Base-by-base conservation (phyloP, 108 stramenopile species). In the Pseudonitzschia pungens region DNA sequence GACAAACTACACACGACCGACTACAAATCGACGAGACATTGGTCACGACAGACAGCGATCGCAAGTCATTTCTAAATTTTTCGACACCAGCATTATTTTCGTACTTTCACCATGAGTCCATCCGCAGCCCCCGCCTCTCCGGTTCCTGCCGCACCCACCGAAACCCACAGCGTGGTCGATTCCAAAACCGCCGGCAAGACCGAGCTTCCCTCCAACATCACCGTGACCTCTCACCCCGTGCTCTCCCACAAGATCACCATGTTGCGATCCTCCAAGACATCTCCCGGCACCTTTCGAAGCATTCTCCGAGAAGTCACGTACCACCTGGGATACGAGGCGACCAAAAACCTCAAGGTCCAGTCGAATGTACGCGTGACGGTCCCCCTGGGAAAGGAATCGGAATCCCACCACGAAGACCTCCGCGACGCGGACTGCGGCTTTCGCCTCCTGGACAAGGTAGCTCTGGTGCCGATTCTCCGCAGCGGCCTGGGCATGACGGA, bases 321-420 rank as follows among this genome's bases (percentile, higher is more conserved):
- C 57, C 97, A 98, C 74, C 78, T 99, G n/a, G 99, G 96, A 26
- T 99, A 98, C 81, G 97, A 99, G 74, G 97, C 96, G 22, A 99
- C 96, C 22, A 66, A 82, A 12, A 69, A 73, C 42, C 75, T 98
- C 15, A 82, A 84, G 28, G 96, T 95, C 18, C 75, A 73, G 29
- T 75, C 83, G 0, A 16, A 24, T 28, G 70, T 94, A 32, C 74
- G 82, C 43, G 76, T 98, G 14, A 79, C 84, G 6, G 96, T 96
- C 12, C 87, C 90, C 0, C 21, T 64, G 11, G 81, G 76, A 6
- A 81, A 76, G 11, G 78, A 68, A 27, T 54, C 51, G 26, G 36
- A 63, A 27, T 48, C 65, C 0, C 75, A 86, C 31, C 86, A 89
- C 54, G 60, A 62, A 40, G 36, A 62, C 15, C 36, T 62, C 32